phyloP scores from a whole-genome alignment of 345 rosid genomes.

The Linum lewisii region DNA sequence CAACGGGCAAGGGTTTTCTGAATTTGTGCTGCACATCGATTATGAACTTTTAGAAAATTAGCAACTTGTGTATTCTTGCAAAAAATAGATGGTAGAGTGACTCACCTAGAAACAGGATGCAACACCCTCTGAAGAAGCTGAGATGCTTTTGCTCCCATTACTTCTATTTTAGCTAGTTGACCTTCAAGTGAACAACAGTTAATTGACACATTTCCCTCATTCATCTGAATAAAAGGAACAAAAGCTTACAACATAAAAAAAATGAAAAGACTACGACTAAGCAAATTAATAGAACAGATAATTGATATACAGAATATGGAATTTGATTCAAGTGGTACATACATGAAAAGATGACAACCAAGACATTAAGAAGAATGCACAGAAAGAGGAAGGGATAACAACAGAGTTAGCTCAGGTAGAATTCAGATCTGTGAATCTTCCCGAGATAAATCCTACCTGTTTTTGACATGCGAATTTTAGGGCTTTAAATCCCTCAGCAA shows the following conservation, averaged over 20 bases:
- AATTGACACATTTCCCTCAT: constrained; percentile 33
- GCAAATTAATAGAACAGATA: neutral
- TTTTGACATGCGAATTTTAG: constrained; percentile 56
- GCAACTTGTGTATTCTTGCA: constrained; percentile 5
- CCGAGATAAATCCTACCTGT: constrained; percentile 30
- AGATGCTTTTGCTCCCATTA: constrained; percentile 61
- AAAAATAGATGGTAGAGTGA: constrained; percentile 8
- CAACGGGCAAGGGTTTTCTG: constrained; percentile 24
- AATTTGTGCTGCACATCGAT: constrained; percentile 29
- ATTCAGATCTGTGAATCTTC: constrained; percentile 1
- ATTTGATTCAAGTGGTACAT: neutral
- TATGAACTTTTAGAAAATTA: constrained; percentile 12
- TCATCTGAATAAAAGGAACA: constrained; percentile 34
- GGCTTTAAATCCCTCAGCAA: constrained; percentile 61
- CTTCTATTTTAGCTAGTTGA: constrained; percentile 62
- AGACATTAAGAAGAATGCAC: too few species aligned
- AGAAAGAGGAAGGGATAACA: neutral
- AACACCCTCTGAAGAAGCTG: constrained; percentile 54
- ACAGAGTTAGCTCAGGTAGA: neutral
- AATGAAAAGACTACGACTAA: neutral
- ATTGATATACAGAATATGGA: neutral
- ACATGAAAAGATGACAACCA: neutral
- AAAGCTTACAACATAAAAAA: constrained; percentile 2
- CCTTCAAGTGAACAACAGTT: constrained; percentile 70
- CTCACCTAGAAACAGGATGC: constrained; percentile 46